phyloP scores from a whole-genome alignment of 2,329 filamentous ascomycete genomes.

The Dothideomycetes sp. region DNA sequence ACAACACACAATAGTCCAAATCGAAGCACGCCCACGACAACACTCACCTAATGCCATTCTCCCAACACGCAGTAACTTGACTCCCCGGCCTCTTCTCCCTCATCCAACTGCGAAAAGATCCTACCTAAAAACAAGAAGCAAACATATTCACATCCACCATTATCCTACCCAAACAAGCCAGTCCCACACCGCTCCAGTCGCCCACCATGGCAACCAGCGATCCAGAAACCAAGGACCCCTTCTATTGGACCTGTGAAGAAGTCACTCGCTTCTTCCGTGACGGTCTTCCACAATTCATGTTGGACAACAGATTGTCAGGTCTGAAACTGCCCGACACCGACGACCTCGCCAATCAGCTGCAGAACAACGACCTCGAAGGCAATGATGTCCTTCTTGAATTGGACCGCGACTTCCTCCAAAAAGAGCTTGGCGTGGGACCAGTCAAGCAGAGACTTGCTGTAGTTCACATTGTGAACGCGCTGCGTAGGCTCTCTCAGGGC shows the following conservation, averaged over 20 bases:
- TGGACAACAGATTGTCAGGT: conserved; percentile 26
- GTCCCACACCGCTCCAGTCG: background rate
- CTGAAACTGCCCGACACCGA: conserved; percentile 41
- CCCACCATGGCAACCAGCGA: too few species aligned
- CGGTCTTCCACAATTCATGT: conserved; percentile 17
- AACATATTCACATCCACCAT: too few species aligned
- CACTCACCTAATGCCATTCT: too few species aligned
- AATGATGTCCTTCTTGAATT: conserved; percentile 52
- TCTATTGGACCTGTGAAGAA: conserved; percentile 59
- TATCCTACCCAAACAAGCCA: background rate
- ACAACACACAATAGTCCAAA: too few species aligned
- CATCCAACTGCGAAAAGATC: too few species aligned
- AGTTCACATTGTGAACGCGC: conserved; percentile 46
- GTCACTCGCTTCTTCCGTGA: conserved; percentile 59
- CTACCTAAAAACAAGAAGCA: too few species aligned
- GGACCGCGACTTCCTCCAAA: conserved; percentile 37
- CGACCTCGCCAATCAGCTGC: conserved; percentile 46
- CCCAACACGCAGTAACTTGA: too few species aligned
- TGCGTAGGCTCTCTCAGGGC: conserved; percentile 31
- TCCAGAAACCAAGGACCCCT: too few species aligned
- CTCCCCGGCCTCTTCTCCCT: too few species aligned
- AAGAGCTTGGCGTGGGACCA: conserved; percentile 50
- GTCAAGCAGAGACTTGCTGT: conserved; percentile 52
- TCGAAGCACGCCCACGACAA: too few species aligned
- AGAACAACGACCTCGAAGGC: conserved; percentile 57